A percentile compares a stretch with the other conserved stretches of the same genome.
phyloP scores from a whole-genome alignment of 2,329 filamentous ascomycete species.

The Colletotrichum shisoi region DNA sequence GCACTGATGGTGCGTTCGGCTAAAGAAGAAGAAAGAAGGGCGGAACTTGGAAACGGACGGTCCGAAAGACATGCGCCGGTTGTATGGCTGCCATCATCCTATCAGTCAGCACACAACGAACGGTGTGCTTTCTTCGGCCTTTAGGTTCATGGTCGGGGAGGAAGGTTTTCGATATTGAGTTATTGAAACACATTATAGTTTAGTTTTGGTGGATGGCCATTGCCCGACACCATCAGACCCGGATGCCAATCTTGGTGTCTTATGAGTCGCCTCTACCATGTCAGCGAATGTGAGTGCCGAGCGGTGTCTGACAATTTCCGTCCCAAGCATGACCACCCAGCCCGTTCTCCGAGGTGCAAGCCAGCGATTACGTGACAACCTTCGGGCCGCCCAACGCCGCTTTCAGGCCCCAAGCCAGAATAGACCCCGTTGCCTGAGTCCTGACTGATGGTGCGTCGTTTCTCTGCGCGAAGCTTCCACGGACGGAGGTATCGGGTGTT shows the following conservation, averaged over 20 bases:
- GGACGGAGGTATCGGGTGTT: too few species aligned
- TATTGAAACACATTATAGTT: slow-evolving; percentile 11
- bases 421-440: background rate
- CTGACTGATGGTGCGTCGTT: too few species aligned
- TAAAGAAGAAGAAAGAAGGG: too few species aligned
- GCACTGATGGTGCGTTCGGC: too few species aligned
- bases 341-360: background rate
- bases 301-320: too few species aligned
- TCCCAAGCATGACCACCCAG: too few species aligned
- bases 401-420: too few species aligned
- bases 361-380: too few species aligned
- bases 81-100: slow-evolving; percentile 9
- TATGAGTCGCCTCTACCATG: slow-evolving; percentile 1
- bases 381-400: too few species aligned
- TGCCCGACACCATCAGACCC: background rate
- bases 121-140: background rate
- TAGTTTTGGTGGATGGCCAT: background rate
- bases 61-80: too few species aligned
- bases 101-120: background rate
- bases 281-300: too few species aligned
- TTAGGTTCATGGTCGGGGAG: background rate
- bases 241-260: background rate
- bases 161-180: background rate
- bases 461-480: background rate
- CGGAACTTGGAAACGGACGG: background rate